phyloP scores from a whole-genome alignment of 1,284 basidiomycete genomes.

The Cutaneotrichosporon sp. region DNA sequence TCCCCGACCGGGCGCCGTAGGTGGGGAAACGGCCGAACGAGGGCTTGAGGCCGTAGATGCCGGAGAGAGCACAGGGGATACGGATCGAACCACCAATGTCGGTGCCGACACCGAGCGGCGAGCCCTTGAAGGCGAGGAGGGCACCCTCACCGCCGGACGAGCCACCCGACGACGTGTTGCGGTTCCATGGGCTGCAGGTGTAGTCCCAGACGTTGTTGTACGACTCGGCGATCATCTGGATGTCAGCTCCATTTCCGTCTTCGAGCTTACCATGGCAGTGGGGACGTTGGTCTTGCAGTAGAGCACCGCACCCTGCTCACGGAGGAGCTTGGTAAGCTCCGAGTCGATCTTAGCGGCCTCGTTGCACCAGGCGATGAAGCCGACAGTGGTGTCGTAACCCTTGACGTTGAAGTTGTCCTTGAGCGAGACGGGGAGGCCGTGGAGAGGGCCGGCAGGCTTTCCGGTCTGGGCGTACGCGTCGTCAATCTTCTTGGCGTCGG shows the following conservation, averaged over 20 bases:
- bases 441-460: slow-evolving; percentile 54
- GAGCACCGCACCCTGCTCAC: slow-evolving; percentile 39
- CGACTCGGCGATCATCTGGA: slow-evolving; percentile 40
- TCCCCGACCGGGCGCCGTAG: slow-evolving; percentile 62
- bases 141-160: slow-evolving; percentile 66
- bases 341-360: slow-evolving; percentile 34
- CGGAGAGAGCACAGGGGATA: slow-evolving; percentile 67
- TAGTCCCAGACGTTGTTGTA: slow-evolving; percentile 62
- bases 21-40: slow-evolving; percentile 72
- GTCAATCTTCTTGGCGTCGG: slow-evolving; percentile 54
- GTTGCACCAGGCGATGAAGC: slow-evolving; percentile 41
- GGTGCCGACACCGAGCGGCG: slow-evolving; percentile 66
- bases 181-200: slow-evolving; percentile 66
- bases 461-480: slow-evolving; percentile 47
- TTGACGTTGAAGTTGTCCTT: slow-evolving; percentile 51
- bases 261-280: slow-evolving; percentile 38
- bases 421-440: slow-evolving; percentile 58
- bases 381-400: slow-evolving; percentile 51
- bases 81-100: slow-evolving; percentile 72
- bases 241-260: background rate
- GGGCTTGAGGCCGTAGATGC: slow-evolving; percentile 69
- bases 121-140: slow-evolving; percentile 61
- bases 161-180: slow-evolving; percentile 60
- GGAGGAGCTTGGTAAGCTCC: slow-evolving; percentile 38
- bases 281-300: slow-evolving; percentile 49